These are phyloP conservation scores for Dipodascus albidus DNA, from an alignment of 805 yeast genomes.

Conservation along the genomic window DNA sequence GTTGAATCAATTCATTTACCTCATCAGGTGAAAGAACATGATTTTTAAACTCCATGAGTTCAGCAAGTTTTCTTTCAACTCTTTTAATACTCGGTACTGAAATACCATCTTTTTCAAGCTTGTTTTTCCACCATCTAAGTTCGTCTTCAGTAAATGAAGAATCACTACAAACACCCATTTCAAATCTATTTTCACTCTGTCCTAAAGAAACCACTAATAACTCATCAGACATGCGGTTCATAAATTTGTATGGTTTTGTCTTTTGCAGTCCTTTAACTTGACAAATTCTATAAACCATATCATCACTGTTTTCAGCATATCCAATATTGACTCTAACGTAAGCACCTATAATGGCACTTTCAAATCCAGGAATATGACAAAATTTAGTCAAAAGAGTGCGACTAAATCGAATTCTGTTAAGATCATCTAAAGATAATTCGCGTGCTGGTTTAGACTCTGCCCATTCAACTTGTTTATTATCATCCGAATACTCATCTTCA, in stretches of 20 bases:
- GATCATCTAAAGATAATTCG: slow-evolving; percentile 46
- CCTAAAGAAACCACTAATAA: slow-evolving; percentile 77
- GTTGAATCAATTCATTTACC: slow-evolving; percentile 66
- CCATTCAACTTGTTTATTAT: slow-evolving; percentile 39
- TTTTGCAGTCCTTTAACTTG: slow-evolving; percentile 54
- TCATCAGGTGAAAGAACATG: slow-evolving; percentile 58
- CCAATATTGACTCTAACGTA: slow-evolving; percentile 82
- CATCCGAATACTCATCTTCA: slow-evolving; percentile 33
- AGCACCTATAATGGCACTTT: slow-evolving; percentile 55
- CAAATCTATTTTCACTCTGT: slow-evolving; percentile 57
- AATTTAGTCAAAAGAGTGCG: slow-evolving; percentile 63
- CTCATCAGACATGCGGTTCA: slow-evolving; percentile 39
- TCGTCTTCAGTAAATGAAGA: slow-evolving; percentile 60
- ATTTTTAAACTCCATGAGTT: slow-evolving; percentile 49
- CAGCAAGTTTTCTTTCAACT: slow-evolving; percentile 51
- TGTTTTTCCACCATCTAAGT: slow-evolving; percentile 53
- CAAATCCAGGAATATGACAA: slow-evolving; percentile 76
- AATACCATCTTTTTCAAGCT: slow-evolving; percentile 46
- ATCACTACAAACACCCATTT: slow-evolving; percentile 73
- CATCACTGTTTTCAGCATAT: slow-evolving; percentile 44
- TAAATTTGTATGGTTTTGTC: slow-evolving; percentile 37
- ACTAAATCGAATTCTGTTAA: slow-evolving; percentile 67
- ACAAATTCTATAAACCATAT: slow-evolving; percentile 71
- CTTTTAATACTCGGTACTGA: slow-evolving; percentile 52
- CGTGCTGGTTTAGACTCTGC: slow-evolving; percentile 30